These are phyloP conservation scores for Ensete glaucum DNA, from an alignment of 176 grass and related monocot genomes.

Conservation along the genomic window DNA sequence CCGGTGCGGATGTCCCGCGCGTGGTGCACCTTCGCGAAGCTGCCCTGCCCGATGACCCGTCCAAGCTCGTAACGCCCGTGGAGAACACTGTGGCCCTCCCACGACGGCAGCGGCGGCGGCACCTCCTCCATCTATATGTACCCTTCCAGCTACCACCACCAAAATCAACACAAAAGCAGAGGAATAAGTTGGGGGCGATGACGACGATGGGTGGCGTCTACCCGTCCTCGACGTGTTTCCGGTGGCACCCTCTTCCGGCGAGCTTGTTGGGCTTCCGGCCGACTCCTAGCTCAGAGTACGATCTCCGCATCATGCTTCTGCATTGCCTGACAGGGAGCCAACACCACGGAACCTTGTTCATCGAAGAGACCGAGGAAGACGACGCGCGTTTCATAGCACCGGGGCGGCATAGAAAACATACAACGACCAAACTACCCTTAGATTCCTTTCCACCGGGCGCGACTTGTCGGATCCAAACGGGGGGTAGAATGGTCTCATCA, in stretches of 20 bases:
- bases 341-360: too few relatives aligned
- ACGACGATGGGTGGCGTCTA: neutral
- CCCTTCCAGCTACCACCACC: neutral
- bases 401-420: too few relatives aligned
- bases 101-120: neutral
- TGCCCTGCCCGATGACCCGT: slow-evolving; percentile 7
- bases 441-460: too few relatives aligned
- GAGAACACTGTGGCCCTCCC: slow-evolving; percentile 1
- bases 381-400: too few relatives aligned
- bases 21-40: slow-evolving; percentile 6
- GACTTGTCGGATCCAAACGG: too few relatives aligned
- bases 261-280: neutral
- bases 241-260: slow-evolving; percentile 8
- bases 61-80: slow-evolving; percentile 12
- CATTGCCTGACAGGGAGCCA: neutral
- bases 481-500: too few relatives aligned
- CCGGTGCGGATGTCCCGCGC: slow-evolving; percentile 5
- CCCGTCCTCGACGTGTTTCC: slow-evolving; percentile 19
- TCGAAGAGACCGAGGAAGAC: too few relatives aligned
- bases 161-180: neutral
- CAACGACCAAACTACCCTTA: too few relatives aligned
- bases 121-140: slow-evolving; percentile 10
- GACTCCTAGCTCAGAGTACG: neutral
- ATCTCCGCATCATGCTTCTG: slow-evolving; percentile 2
- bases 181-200: neutral